Conservation (phyloP, 2,329 filamentous ascomycete species). For the Fusarium sp. region DNA sequence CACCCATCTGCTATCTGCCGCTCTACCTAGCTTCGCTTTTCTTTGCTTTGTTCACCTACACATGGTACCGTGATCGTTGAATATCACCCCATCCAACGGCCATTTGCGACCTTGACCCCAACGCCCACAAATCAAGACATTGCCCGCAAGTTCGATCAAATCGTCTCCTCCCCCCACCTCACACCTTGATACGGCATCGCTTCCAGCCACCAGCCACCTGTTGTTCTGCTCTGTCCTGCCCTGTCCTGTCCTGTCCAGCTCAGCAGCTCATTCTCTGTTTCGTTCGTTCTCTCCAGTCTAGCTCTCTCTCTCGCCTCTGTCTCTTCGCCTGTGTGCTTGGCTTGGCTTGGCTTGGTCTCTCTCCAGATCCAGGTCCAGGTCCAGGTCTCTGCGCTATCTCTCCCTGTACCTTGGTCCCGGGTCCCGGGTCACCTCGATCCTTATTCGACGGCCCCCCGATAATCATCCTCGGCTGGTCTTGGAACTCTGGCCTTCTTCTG, state of each 20-base stretch:
- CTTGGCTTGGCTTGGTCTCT: constrained; percentile 6
- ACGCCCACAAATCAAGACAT: constrained; percentile 39
- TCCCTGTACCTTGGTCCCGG: constrained; percentile 34
- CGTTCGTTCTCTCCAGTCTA: constrained; percentile 8
- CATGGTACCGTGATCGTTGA: constrained; percentile 17
- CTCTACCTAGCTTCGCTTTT: constrained; percentile 11
- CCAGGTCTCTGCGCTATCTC: constrained; percentile 13
- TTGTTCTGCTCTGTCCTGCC: constrained; percentile 17
- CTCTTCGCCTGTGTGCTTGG: constrained; percentile 21
- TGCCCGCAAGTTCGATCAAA: constrained; percentile 40
- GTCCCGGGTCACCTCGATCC: constrained; percentile 23
- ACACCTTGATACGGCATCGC: constrained; percentile 47
- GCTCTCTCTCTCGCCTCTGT: constrained; percentile 10
- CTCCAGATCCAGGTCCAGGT: background rate
- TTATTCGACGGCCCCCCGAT: constrained; percentile 27
- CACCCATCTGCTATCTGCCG: background rate
- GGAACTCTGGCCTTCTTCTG: constrained; percentile 26
- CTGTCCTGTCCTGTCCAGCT: constrained; percentile 6
- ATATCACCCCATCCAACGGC: constrained; percentile 32
- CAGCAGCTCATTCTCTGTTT: constrained; percentile 1
- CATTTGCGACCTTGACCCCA: constrained; percentile 21
- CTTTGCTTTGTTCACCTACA: constrained; percentile 10
- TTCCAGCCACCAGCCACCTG: constrained; percentile 46
- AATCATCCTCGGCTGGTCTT: constrained; percentile 25
- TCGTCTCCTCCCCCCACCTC: constrained; percentile 44